Evolutionary conservation across 148 eudicot species (phyloP), one percentile per base, ranked within the genome.

Genomic region (Chenopodium quinoa): DNA sequence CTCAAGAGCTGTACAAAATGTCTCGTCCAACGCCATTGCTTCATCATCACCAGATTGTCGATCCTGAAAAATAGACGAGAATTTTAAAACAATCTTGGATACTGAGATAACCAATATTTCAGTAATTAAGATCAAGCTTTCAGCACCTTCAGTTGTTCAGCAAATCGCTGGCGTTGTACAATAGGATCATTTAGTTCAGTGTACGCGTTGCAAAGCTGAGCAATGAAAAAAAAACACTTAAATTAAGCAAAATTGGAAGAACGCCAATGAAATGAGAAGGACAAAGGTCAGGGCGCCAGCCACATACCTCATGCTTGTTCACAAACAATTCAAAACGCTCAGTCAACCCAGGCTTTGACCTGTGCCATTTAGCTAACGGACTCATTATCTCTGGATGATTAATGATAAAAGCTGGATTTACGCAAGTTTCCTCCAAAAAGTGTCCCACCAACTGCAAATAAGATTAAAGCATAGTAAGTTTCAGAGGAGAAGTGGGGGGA

Each of bases 311-410:
- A 73, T 89, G 97, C 88, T 93, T 95, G 94, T 93, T 93, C 85
- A 95, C 67, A 85, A 95, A 93, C 84, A 93, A 82, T 78, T 95
- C 97, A 71, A 95, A 95, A 32, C 99, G 91, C 79, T 95, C 99
- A 34, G 99, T 95, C 77, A 93, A 82, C 71, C 97, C 93, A 50
- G 97, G 94, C 78, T 82, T 90, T n/a, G 97, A 91, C 85, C 99
- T 88, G 85, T 95, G 99, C 97, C 97, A 95, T 86, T 95, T 95
- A n/a, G 99, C 99, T 82, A 95, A 83, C 25, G 99, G 99, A 80
- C 97, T 92, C 99, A 94, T 94, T 69, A 94, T 93, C 89, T 94
- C 92, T 25, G 98, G 98, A 84, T 94, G 98, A 79, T 94, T 93
- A 46, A 93, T 93, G 47, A 95, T 93, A 80, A 92, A 95, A 67